Conservation (phyloP, 768 basidiomycete genomes). For the Baorangia bicolor region DNA sequence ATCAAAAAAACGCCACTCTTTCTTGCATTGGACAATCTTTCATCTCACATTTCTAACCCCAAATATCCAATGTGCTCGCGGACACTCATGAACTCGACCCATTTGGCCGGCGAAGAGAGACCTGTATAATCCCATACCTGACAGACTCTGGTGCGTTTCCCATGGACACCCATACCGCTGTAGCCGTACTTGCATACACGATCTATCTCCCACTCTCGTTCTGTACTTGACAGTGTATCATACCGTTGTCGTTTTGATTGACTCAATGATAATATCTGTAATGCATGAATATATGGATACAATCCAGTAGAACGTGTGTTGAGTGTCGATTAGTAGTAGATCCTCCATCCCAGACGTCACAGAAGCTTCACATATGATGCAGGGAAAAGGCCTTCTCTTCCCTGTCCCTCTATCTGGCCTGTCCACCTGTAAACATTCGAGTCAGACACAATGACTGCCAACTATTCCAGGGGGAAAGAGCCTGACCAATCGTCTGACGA, state of each 20-base stretch:
- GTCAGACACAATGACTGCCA: background rate
- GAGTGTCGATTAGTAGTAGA: background rate
- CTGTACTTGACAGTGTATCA: conserved; percentile 30
- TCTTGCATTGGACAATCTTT: conserved; percentile 18
- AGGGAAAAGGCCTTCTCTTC: conserved; percentile 59
- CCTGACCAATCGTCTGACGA: conserved; percentile 77
- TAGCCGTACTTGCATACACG: conserved; percentile 23
- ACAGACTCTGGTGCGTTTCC: conserved; percentile 19
- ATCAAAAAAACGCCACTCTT: conserved; percentile 19
- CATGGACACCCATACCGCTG: conserved; percentile 26
- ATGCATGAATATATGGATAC: conserved; percentile 6
- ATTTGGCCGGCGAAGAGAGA: background rate
- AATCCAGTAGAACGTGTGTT: background rate
- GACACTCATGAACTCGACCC: conserved; percentile 18
- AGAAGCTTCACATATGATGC: conserved; percentile 67
- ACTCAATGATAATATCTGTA: conserved; percentile 14
- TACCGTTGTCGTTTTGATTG: conserved; percentile 26
- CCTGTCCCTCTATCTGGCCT: conserved; percentile 58
- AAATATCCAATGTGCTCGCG: conserved; percentile 17
- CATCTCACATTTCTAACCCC: conserved; percentile 31
- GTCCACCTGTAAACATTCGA: conserved; percentile 54
- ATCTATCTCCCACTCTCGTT: conserved; percentile 34
- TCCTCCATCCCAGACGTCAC: conserved; percentile 25
- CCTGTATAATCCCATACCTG: conserved; percentile 5
- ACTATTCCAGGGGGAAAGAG: background rate